These are phyloP conservation scores for Juglanconis sp. DNA, from an alignment of 2,329 filamentous ascomycete genomes.

Conservation along the genomic window DNA sequence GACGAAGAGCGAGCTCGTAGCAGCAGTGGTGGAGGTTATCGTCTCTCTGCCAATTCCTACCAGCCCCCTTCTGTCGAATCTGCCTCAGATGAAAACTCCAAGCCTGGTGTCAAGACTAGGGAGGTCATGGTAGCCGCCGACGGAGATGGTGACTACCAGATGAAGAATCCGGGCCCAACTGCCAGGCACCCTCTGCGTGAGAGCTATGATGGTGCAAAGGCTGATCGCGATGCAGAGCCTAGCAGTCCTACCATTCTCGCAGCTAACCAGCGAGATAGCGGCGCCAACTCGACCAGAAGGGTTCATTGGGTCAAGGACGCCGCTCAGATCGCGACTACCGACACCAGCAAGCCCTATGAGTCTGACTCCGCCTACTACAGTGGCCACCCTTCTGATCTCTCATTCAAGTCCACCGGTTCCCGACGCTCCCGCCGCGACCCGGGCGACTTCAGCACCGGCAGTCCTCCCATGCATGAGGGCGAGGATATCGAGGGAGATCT, in stretches of 20 bases:
- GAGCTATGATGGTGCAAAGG: neutral
- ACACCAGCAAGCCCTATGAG: neutral
- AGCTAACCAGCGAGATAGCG: neutral
- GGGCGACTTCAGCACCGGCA: slow-evolving; percentile 15
- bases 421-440: slow-evolving; percentile 12
- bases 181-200: neutral
- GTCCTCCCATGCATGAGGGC: slow-evolving; percentile 4
- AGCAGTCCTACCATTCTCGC: neutral
- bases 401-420: slow-evolving; percentile 1
- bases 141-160: neutral
- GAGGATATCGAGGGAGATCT: neutral
- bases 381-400: neutral
- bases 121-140: neutral
- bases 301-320: slow-evolving; percentile 10
- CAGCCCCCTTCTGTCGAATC: slow-evolving; percentile 8
- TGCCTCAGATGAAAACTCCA: neutral
- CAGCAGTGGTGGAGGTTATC: slow-evolving; percentile 1
- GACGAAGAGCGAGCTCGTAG: slow-evolving; percentile 1
- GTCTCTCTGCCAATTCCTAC: slow-evolving; percentile 4
- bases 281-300: slow-evolving; percentile 1
- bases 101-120: neutral
- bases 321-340: neutral
- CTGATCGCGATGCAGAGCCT: neutral
- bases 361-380: neutral
- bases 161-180: neutral